These are phyloP conservation scores for Epicoccum sorghinum DNA, from an alignment of 2,329 filamentous ascomycete species.

Conservation along the genomic window DNA sequence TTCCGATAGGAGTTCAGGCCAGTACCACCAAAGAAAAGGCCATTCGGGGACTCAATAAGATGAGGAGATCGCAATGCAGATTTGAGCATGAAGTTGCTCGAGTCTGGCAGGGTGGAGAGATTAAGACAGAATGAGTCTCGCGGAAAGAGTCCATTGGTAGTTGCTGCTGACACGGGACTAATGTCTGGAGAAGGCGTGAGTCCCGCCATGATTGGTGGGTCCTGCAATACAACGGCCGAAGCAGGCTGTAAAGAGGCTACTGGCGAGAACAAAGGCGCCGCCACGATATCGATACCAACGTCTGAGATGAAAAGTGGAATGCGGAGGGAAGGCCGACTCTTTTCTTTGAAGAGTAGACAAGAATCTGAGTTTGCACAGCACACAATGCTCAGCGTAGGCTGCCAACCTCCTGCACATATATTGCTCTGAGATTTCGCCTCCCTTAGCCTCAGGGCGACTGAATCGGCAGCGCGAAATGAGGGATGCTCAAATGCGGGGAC, in stretches of 20 bases:
- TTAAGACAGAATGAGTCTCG: constrained; percentile 50
- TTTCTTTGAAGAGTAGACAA: constrained; percentile 1
- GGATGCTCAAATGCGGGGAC: constrained; percentile 42
- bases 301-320: constrained; percentile 13
- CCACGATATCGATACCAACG: constrained; percentile 29
- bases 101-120: constrained; percentile 46
- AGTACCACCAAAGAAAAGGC: constrained; percentile 37
- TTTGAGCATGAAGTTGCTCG: constrained; percentile 46
- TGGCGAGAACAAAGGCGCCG: constrained; percentile 36
- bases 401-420: constrained; percentile 31
- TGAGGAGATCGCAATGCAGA: constrained; percentile 47
- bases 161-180: constrained; percentile 51
- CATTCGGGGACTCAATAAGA: constrained; percentile 47
- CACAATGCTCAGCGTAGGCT: constrained; percentile 10
- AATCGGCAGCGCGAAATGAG: constrained; percentile 39
- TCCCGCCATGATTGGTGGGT: constrained; percentile 49
- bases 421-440: constrained; percentile 28
- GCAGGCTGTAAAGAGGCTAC: constrained; percentile 37
- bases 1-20: constrained; percentile 44
- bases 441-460: constrained; percentile 25
- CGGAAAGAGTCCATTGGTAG: constrained; percentile 47
- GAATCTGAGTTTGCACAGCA: constrained; percentile 1
- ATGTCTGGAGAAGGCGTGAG: constrained; percentile 51
- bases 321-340: constrained; percentile 3
- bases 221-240: constrained; percentile 30